These are phyloP conservation scores for Fusarium dlaminii DNA, from an alignment of 2,329 filamentous ascomycete species.

Conservation along the genomic window DNA sequence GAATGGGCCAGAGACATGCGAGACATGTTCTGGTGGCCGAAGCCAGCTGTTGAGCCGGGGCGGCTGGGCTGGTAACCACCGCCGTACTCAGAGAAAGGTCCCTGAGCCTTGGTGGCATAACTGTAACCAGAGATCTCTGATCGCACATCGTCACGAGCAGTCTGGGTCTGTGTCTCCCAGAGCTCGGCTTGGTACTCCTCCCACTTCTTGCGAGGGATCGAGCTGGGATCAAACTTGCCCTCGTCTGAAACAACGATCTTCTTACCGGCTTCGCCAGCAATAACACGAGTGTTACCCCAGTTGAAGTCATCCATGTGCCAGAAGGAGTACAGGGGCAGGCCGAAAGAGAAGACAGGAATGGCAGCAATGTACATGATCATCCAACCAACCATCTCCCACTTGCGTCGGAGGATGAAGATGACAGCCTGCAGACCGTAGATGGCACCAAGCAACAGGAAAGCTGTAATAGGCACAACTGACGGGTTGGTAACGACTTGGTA, in stretches of 20 bases:
- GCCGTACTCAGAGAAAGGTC: slow-evolving; percentile 75
- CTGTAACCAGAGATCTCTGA: slow-evolving; percentile 94
- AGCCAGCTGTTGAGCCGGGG: slow-evolving; percentile 64
- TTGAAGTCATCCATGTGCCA: slow-evolving; percentile 99
- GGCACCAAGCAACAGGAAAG: slow-evolving; percentile 90
- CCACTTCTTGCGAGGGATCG: slow-evolving; percentile 98
- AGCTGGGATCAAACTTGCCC: slow-evolving; percentile 93
- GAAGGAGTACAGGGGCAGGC: slow-evolving; percentile 91
- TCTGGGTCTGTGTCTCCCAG: slow-evolving; percentile 94
- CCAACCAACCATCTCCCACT: slow-evolving; percentile 99
- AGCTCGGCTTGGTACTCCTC: slow-evolving; percentile 98
- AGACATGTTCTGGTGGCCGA: slow-evolving; percentile 59
- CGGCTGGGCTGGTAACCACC: slow-evolving; percentile 69
- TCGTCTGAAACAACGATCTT: slow-evolving; percentile 95
- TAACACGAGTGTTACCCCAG: slow-evolving; percentile 98
- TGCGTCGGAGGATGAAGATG: slow-evolving; percentile 94
- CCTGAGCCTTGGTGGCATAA: slow-evolving; percentile 86
- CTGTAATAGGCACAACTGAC: slow-evolving; percentile 78
- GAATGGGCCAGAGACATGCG: slow-evolving; percentile 84
- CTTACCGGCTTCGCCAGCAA: slow-evolving; percentile 91
- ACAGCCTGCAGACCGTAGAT: slow-evolving; percentile 97
- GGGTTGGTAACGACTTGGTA: slow-evolving; percentile 72
- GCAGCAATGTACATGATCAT: slow-evolving; percentile 96
- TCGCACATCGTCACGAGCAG: slow-evolving; percentile 78
- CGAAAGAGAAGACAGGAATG: slow-evolving; percentile 91